Percentiles rank a stretch among this genome's conserved stretches.
phyloP scores from a whole-genome alignment of 768 basidiomycete genomes.

The Termitomyces sp. region DNA sequence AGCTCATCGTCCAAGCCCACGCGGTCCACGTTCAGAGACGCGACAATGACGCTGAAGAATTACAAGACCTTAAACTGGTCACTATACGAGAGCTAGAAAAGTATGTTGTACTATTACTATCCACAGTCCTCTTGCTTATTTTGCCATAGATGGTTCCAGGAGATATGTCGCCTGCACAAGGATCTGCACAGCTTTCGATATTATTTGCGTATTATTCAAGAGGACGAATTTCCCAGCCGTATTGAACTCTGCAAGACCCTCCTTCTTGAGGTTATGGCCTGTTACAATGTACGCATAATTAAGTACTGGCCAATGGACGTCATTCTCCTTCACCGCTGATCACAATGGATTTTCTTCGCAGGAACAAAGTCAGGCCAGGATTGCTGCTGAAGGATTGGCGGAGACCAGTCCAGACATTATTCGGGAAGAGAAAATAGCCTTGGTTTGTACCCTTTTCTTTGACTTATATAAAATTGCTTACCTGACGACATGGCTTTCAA shows the following conservation, averaged over 20 bases:
- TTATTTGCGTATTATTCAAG: neutral
- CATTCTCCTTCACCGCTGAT: neutral
- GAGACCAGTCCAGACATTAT: neutral
- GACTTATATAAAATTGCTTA: neutral
- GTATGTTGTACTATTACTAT: neutral
- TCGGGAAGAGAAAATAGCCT: fast-evolving
- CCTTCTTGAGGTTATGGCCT: neutral
- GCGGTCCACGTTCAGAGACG: neutral
- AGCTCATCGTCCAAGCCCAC: neutral
- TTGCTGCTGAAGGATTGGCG: neutral
- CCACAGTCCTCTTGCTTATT: neutral
- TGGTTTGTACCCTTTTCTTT: neutral
- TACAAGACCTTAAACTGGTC: neutral
- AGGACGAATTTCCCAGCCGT: neutral
- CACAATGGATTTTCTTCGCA: neutral
- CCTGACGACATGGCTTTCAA: no score
- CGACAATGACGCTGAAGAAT: neutral
- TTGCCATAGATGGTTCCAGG: neutral
- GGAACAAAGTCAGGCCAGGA: neutral
- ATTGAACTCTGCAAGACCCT: neutral
- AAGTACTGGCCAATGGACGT: no score
- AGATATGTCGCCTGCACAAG: neutral
- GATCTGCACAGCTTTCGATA: neutral
- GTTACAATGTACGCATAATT: neutral
- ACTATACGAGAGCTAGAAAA: neutral